Base-by-base conservation (phyloP, 108 stramenopile genomes). In the Poteriospumella lacustris region DNA sequence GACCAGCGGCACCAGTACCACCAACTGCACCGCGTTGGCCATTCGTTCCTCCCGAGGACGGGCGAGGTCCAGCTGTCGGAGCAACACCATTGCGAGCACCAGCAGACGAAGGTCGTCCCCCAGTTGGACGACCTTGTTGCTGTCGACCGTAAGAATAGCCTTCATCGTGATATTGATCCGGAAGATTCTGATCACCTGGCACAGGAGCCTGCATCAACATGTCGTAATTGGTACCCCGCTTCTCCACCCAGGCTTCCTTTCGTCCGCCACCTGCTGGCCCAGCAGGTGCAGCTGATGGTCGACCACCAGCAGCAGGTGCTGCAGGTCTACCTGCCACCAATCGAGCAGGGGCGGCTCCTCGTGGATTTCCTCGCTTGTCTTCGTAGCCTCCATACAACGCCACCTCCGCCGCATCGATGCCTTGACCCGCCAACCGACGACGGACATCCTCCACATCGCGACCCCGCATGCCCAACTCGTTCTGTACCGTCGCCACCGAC, bases 381-480 rank as follows among this genome's bases (percentile, higher is more conserved):
- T 64, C 70, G 5, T 29, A 29, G 5, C 70, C 70, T 15, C 70
- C 70, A 73, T 73, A 56, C 43, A 73, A 24, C 5, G 26, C 70
- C 70, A 73, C 70, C 26, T 73, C 36, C 47, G 5, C 12, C 38
- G 70, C 70, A 56, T 73, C 70, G 26, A 73, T 38, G 5, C 70
- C 70, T 56, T 73, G 70, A 5, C 31, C 3, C 12, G 70, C 70
- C 42, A 73, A 73, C 5, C 70, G 70, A 52, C 26, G 9, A 26
- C 70, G 70, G 36, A 73, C 33, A 56, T 44, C 70, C 9, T 73
- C 41, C 5, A 3, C 3, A 33, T 73, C 70, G 26, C 41, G 15
- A 12, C 44, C 44, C 36, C 36, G 26, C 70, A 73, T 73, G 5
- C 70, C 70, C 42, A 73, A 56, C 70, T 73, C 70, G 5, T 73